Conservation (phyloP, 2,329 filamentous ascomycete genomes). For the Colletotrichum sp. region DNA sequence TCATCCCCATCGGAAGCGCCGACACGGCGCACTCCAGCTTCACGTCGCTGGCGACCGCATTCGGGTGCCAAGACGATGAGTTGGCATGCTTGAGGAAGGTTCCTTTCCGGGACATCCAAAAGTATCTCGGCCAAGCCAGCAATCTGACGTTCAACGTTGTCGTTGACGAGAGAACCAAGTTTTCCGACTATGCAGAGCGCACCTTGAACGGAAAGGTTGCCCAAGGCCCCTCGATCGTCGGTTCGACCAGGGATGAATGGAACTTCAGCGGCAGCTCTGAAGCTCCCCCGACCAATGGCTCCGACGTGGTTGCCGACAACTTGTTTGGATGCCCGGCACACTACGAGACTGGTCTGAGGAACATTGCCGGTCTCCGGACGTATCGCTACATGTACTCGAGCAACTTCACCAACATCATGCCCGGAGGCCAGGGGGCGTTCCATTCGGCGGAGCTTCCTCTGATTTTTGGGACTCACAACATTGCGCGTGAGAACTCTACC, state of each 20-base stretch:
- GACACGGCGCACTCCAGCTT: neutral
- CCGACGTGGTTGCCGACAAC: neutral
- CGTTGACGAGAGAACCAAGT: neutral
- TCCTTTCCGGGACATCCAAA: neutral
- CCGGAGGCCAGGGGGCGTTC: slow-evolving; percentile 25
- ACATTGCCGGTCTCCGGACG: neutral
- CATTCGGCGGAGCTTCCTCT: slow-evolving; percentile 33
- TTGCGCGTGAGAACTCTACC: neutral
- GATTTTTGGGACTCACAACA: slow-evolving; percentile 32
- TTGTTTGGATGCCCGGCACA: neutral
- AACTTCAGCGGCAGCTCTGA: neutral
- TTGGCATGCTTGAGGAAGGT: neutral
- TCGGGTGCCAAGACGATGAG: neutral
- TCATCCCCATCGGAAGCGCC: neutral
- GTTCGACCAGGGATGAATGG: neutral
- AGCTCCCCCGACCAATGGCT: neutral
- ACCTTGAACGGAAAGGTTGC: neutral
- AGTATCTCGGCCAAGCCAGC: neutral
- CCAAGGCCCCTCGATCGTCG: neutral
- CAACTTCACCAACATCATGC: slow-evolving; percentile 10
- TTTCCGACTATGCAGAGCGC: neutral
- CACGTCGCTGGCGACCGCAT: neutral
- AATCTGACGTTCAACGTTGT: neutral
- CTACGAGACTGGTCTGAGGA: neutral
- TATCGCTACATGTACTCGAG: slow-evolving; percentile 2